These are phyloP conservation scores for Laetiporus sulphureus DNA, from an alignment of 1,284 basidiomycete genomes.

Conservation along the genomic window DNA sequence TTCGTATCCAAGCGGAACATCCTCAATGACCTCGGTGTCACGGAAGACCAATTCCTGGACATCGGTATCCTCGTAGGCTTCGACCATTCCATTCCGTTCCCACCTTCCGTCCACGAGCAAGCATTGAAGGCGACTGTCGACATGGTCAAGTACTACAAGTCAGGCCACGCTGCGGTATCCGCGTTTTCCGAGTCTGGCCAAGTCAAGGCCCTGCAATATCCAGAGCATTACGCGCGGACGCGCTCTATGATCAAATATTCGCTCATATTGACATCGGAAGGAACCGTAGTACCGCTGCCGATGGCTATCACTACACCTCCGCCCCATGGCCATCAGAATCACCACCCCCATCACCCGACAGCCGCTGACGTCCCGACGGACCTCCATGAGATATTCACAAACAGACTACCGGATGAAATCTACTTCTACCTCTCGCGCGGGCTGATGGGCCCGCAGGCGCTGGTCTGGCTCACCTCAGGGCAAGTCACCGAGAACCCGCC, in stretches of 20 bases:
- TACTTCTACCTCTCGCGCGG: slow-evolving; percentile 96
- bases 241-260: slow-evolving; percentile 92
- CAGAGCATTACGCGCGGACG: slow-evolving; percentile 86
- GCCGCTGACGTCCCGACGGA: slow-evolving; percentile 86
- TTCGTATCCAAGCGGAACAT: slow-evolving; percentile 81
- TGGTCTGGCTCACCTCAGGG: slow-evolving; percentile 87
- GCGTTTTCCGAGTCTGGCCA: slow-evolving; percentile 73
- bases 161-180: slow-evolving; percentile 75
- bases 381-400: slow-evolving; percentile 93
- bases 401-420: slow-evolving; percentile 92
- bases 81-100: slow-evolving; percentile 84
- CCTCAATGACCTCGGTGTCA: slow-evolving; percentile 70
- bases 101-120: slow-evolving; percentile 74
- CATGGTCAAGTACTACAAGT: slow-evolving; percentile 86
- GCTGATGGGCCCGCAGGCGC: slow-evolving; percentile 78
- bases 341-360: slow-evolving; percentile 64
- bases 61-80: slow-evolving; percentile 89
- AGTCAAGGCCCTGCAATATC: slow-evolving; percentile 73
- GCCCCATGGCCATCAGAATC: slow-evolving; percentile 42
- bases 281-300: slow-evolving; percentile 83
- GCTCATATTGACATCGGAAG: slow-evolving; percentile 88
- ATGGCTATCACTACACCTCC: slow-evolving; percentile 58
- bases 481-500: slow-evolving; percentile 86
- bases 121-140: slow-evolving; percentile 81
- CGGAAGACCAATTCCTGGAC: slow-evolving; percentile 93